Conservation (phyloP, 495 filamentous ascomycete species). For the Pseudomonodictys pantanalensis region DNA sequence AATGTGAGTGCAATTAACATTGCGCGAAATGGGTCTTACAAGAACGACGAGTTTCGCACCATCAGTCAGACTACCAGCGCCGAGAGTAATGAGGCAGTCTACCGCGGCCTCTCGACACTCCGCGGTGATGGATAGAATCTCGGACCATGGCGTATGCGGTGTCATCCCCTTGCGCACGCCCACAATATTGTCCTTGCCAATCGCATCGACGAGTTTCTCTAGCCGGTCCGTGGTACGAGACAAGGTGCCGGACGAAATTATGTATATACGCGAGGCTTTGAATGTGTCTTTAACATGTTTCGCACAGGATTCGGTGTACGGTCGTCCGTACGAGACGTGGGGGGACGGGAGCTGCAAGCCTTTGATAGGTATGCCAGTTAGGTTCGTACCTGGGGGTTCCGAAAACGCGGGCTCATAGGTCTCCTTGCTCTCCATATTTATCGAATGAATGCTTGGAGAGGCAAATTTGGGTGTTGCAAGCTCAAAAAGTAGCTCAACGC, state of each 20-base stretch:
- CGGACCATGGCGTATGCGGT: slow-evolving; percentile 59
- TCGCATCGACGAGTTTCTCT: slow-evolving; percentile 43
- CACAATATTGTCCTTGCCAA: slow-evolving; percentile 49
- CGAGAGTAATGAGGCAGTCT: slow-evolving; percentile 60
- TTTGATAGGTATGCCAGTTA: slow-evolving; percentile 12
- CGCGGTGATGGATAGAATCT: slow-evolving; percentile 54
- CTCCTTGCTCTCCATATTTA: slow-evolving; percentile 2
- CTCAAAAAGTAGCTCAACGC: not conserved
- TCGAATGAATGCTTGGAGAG: not conserved
- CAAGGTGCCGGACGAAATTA: slow-evolving; percentile 60
- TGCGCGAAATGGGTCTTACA: slow-evolving; percentile 35
- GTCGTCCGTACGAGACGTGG: slow-evolving; percentile 40
- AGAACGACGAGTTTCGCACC: slow-evolving; percentile 58
- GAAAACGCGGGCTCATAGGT: slow-evolving; percentile 12
- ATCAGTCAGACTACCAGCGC: slow-evolving; percentile 61
- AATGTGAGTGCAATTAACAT: not conserved
- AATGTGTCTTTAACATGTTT: slow-evolving; percentile 50
- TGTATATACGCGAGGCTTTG: slow-evolving; percentile 53
- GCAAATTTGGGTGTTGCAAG: not conserved
- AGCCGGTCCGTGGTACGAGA: slow-evolving; percentile 54
- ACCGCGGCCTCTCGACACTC: slow-evolving; percentile 49
- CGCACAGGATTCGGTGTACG: slow-evolving; percentile 38
- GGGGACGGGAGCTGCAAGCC: slow-evolving; percentile 26
- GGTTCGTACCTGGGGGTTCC: slow-evolving; percentile 8
- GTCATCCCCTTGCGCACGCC: slow-evolving; percentile 57